phyloP scores from a whole-genome alignment of 331 rosid species.

The Telfairia occidentalis region DNA sequence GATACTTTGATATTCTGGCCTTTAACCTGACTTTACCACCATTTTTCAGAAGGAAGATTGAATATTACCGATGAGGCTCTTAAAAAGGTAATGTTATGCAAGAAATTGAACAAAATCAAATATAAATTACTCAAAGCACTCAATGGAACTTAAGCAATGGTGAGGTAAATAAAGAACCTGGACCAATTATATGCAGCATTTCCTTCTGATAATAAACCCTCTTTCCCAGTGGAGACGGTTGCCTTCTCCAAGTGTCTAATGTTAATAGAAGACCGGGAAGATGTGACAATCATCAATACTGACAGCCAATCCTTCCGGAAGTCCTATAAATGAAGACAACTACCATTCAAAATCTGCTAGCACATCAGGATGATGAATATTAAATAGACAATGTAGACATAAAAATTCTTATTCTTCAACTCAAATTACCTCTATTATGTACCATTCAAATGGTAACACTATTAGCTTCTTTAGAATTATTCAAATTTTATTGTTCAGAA shows the following conservation, averaged over 20 bases:
- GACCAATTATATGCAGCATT: constrained; percentile 97
- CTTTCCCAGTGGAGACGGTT: constrained; percentile 94
- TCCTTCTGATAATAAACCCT: constrained; percentile 89
- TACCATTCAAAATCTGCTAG: constrained; percentile 1
- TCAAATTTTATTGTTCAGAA: neutral
- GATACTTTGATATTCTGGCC: neutral
- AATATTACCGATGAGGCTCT: neutral
- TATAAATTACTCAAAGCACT: neutral
- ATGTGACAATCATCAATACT: constrained; percentile 79
- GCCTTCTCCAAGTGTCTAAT: constrained; percentile 99
- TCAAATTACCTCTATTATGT: neutral
- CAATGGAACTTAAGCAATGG: constrained; percentile 3
- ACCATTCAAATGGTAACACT: neutral
- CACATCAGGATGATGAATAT: neutral
- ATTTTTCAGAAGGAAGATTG: neutral
- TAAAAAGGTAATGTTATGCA: neutral
- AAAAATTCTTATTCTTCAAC: neutral
- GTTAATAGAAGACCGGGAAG: constrained; percentile 89
- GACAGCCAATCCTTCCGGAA: constrained; percentile 90
- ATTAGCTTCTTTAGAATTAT: neutral
- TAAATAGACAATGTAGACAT: neutral
- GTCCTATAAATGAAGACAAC: constrained; percentile 30
- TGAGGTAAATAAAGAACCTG: constrained; percentile 40
- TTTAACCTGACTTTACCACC: neutral
- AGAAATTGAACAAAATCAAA: neutral